Conservation (phyloP, 768 basidiomycete species). For the Xerocomellus intermedius region DNA sequence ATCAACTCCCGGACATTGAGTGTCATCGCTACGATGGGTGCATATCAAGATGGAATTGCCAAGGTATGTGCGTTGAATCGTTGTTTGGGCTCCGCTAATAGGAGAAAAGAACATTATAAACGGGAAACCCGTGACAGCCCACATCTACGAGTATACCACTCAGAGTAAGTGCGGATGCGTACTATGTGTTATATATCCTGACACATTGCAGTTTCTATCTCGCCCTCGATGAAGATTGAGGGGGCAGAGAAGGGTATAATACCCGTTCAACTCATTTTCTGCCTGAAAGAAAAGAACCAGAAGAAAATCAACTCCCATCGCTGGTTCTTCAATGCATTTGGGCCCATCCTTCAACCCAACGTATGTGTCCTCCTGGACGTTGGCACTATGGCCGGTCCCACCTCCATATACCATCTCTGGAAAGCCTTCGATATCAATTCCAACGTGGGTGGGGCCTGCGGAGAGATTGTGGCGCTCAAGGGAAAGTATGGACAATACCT, state of each 20-base stretch:
- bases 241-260: constrained; percentile 76
- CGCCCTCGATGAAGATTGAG: constrained; percentile 77
- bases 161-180: constrained; percentile 52
- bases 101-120: constrained; percentile 65
- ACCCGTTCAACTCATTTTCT: constrained; percentile 92
- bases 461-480: constrained; percentile 93
- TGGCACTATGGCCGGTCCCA: constrained; percentile 81
- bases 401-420: constrained; percentile 90
- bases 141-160: constrained; percentile 93
- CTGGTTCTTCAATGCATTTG: constrained; percentile 95
- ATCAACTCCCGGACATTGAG: constrained; percentile 81
- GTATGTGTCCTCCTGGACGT: constrained; percentile 93
- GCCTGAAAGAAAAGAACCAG: constrained; percentile 88
- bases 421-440: constrained; percentile 93
- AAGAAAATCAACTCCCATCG: constrained; percentile 95
- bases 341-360: constrained; percentile 78
- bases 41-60: constrained; percentile 91
- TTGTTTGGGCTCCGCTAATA: constrained; percentile 1
- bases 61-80: constrained; percentile 48
- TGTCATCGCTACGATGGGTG: constrained; percentile 90
- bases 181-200: not conserved
- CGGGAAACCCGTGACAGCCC: constrained; percentile 78
- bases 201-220: constrained; percentile 63
- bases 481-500: constrained; percentile 78
- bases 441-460: constrained; percentile 89